Evolutionary conservation across 371 early-diverging fungal genomes (phyloP).

Genomic region (Saksenaea oblongispora): DNA sequence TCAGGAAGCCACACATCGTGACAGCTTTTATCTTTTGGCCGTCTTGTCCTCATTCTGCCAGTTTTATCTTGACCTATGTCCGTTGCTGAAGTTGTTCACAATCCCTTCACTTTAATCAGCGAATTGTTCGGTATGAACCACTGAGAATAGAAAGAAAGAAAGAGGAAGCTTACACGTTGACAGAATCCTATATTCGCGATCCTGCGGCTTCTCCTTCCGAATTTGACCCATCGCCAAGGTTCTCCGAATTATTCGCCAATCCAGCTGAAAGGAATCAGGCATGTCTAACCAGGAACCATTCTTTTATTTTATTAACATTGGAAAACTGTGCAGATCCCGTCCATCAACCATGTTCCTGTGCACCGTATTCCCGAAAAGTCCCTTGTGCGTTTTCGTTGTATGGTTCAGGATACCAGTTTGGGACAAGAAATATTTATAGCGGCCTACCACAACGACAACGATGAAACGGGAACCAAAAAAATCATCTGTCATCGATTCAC

Average conservation of each 20-base stretch:
- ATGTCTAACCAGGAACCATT: not conserved
- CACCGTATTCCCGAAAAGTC: conserved; percentile 43
- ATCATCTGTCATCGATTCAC: conserved; percentile 39
- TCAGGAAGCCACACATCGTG: conserved; percentile 9
- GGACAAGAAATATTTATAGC: conserved; percentile 62
- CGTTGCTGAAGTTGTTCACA: conserved; percentile 10
- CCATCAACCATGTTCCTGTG: conserved; percentile 44
- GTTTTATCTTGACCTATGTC: not conserved
- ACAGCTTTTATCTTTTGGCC: conserved; percentile 6
- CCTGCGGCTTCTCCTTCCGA: conserved; percentile 8
- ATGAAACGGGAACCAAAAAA: conserved; percentile 16
- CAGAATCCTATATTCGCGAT: conserved; percentile 17
- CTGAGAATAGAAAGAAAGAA: no score
- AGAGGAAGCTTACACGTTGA: no score
- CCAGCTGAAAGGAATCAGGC: conserved; percentile 18
- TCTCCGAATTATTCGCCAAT: conserved; percentile 16
- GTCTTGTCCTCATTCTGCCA: not conserved
- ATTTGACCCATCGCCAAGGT: conserved; percentile 24
- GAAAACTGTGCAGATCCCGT: conserved; percentile 42
- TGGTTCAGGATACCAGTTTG: conserved; percentile 70
- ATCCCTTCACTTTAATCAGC: conserved; percentile 11
- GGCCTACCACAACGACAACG: conserved; percentile 36
- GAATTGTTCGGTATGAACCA: conserved; percentile 15
- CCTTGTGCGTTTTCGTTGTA: conserved; percentile 65
- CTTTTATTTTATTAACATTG: not conserved